These are phyloP conservation scores for Trichoderma brevicompactum DNA, from an alignment of 2,329 filamentous ascomycete genomes.

Conservation along the genomic window DNA sequence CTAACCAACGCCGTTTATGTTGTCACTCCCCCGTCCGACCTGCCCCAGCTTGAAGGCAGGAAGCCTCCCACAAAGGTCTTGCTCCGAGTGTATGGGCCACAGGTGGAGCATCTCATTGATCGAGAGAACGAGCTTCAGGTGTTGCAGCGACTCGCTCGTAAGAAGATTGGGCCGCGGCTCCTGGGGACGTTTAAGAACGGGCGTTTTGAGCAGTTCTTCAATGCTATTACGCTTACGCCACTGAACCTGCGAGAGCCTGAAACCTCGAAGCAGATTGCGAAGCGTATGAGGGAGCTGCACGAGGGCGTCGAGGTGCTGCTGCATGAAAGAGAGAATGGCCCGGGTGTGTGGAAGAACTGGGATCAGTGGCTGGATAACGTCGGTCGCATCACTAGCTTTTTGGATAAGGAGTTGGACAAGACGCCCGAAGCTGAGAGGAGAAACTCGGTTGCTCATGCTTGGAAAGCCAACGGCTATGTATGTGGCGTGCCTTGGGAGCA, in stretches of 20 bases:
- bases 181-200: constrained; percentile 93
- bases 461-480: constrained; percentile 74
- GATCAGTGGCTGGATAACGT: constrained; percentile 82
- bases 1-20: constrained; percentile 97
- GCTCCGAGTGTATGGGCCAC: constrained; percentile 89
- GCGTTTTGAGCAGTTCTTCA: constrained; percentile 92
- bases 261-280: constrained; percentile 90
- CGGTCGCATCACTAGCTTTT: constrained; percentile 59
- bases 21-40: constrained; percentile 75
- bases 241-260: constrained; percentile 77
- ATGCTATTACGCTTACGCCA: constrained; percentile 79
- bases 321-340: constrained; percentile 75
- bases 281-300: constrained; percentile 95
- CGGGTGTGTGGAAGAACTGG: constrained; percentile 91
- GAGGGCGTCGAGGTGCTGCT: constrained; percentile 87
- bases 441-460: constrained; percentile 50
- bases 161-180: constrained; percentile 89
- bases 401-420: constrained; percentile 63
- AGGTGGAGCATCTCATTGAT: constrained; percentile 95
- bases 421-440: constrained; percentile 37
- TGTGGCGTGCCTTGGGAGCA: constrained; percentile 82
- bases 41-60: constrained; percentile 50
- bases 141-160: constrained; percentile 80
- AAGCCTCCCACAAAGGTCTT: constrained; percentile 70
- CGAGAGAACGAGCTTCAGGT: constrained; percentile 88